phyloP scores from a whole-genome alignment of 768 basidiomycete species.

The Mycena filopes region DNA sequence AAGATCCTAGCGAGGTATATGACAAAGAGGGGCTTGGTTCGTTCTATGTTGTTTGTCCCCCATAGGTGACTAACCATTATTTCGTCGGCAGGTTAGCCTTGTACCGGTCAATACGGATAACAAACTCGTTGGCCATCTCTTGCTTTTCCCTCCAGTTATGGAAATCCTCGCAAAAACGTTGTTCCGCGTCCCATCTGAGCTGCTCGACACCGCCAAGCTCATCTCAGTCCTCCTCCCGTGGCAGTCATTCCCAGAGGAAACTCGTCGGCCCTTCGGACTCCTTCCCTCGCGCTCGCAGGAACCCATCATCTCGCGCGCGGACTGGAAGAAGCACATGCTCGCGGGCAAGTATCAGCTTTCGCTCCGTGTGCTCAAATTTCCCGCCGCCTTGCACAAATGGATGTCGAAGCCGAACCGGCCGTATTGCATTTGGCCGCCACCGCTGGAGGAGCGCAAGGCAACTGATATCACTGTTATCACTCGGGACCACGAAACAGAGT shows the following conservation, averaged over 20 bases:
- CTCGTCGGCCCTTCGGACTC: constrained; percentile 34
- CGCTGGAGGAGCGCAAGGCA: constrained; percentile 40
- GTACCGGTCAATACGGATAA: constrained; percentile 60
- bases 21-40: constrained; percentile 58
- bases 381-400: constrained; percentile 58
- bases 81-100: constrained; percentile 55
- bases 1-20: constrained; percentile 57
- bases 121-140: constrained; percentile 59
- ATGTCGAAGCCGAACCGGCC: constrained; percentile 48
- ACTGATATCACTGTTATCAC: no score
- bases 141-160: constrained; percentile 62
- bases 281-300: not conserved
- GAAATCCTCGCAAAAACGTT: constrained; percentile 48
- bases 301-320: constrained; percentile 27
- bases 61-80: not conserved
- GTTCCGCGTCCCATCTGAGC: constrained; percentile 50
- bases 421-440: constrained; percentile 62
- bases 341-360: constrained; percentile 50
- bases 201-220: constrained; percentile 44
- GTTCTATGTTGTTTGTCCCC: constrained; percentile 17
- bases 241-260: constrained; percentile 47
- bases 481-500: constrained; percentile 53
- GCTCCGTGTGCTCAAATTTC: constrained; percentile 59
- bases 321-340: constrained; percentile 34
- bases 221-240: constrained; percentile 62